Conservation (phyloP, 768 basidiomycete species). For the Mycena galopus region DNA sequence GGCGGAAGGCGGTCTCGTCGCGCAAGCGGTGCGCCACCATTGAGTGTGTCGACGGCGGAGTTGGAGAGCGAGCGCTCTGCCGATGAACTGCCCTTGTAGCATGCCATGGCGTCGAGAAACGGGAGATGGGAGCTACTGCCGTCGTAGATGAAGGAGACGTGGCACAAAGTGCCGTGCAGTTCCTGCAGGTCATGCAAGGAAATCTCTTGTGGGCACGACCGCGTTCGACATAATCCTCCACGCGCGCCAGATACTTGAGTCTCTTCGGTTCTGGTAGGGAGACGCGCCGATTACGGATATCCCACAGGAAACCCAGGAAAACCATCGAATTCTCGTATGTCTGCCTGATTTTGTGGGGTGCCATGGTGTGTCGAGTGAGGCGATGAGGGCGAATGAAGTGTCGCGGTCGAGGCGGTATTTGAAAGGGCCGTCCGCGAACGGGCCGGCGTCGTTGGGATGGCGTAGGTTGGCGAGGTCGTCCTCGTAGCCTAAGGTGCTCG, state of each 20-base stretch:
- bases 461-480: too few relatives aligned
- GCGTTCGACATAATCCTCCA: too few relatives aligned
- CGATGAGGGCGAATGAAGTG: slow-evolving; percentile 29
- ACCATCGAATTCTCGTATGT: slow-evolving; percentile 33
- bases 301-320: slow-evolving; percentile 50
- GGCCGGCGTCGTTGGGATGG: too few relatives aligned
- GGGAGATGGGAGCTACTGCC: slow-evolving; percentile 12
- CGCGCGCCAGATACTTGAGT: slow-evolving; percentile 42
- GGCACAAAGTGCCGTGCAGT: too few relatives aligned
- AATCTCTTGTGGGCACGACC: too few relatives aligned
- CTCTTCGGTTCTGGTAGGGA: slow-evolving; percentile 45
- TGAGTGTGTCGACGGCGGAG: background rate
- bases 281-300: slow-evolving; percentile 40
- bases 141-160: too few relatives aligned
- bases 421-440: too few relatives aligned
- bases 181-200: too few relatives aligned
- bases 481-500: too few relatives aligned
- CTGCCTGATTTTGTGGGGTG: slow-evolving; percentile 37
- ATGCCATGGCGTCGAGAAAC: slow-evolving; percentile 4
- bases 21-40: slow-evolving; percentile 1
- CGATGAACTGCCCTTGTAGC: background rate
- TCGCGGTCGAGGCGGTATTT: too few relatives aligned
- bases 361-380: slow-evolving; percentile 41
- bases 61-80: background rate
- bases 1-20: background rate